Conservation (phyloP, 139 green algal genomes). For the Chlorella vulgaris region DNA sequence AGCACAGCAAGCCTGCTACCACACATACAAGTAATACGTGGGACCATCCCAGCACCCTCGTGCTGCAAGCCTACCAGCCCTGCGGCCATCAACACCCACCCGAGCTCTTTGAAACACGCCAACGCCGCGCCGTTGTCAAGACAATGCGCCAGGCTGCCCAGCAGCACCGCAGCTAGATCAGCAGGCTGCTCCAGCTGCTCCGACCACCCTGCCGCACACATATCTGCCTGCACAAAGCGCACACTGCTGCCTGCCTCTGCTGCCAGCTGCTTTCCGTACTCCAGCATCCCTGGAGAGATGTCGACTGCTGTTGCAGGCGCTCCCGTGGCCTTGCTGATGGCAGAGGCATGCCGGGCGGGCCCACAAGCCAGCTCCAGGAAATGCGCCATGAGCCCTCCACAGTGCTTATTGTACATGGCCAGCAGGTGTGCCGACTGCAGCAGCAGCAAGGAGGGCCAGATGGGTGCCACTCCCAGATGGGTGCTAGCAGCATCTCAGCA, state of each 20-base stretch:
- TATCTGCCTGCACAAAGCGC: slow-evolving; percentile 37
- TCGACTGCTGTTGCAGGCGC: slow-evolving; percentile 16
- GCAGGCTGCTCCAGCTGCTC: slow-evolving; percentile 11
- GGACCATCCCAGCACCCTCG: no score
- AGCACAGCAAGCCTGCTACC: no score
- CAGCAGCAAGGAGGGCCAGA: background rate
- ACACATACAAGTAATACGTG: no score
- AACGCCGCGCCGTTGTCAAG: slow-evolving; percentile 41
- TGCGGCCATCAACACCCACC: slow-evolving; percentile 1
- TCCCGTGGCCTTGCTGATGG: background rate
- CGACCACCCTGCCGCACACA: slow-evolving; percentile 16
- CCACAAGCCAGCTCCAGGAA: slow-evolving; percentile 46
- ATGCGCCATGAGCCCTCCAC: background rate
- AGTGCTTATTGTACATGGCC: slow-evolving; percentile 24
- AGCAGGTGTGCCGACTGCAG: slow-evolving; percentile 30
- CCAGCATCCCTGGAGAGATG: slow-evolving; percentile 34
- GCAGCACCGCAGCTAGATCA: slow-evolving; percentile 37
- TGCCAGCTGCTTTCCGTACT: slow-evolving; percentile 15
- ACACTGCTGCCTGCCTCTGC: slow-evolving; percentile 23
- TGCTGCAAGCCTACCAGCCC: background rate
- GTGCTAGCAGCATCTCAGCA: background rate
- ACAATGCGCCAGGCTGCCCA: slow-evolving; percentile 45
- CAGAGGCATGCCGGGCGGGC: slow-evolving; percentile 31
- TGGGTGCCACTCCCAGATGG: background rate
- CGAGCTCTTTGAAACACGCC: slow-evolving; percentile 35